Evolutionary conservation across 2,329 filamentous ascomycete species (phyloP).

Genomic region (Cladosporium sp.): DNA sequence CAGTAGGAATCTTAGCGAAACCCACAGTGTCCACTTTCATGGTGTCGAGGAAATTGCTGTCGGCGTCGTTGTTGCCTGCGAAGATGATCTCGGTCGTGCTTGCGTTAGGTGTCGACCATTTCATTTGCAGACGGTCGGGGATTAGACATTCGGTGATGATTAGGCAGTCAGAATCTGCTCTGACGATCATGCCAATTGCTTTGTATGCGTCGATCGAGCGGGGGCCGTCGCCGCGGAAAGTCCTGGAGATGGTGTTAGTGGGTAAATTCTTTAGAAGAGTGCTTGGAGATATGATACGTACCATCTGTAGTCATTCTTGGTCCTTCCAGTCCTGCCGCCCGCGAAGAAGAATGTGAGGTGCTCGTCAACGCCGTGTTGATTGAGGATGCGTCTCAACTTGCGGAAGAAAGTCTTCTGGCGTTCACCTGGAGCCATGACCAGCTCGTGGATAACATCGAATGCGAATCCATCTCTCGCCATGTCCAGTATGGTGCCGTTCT

Average conservation of each 20-base stretch:
- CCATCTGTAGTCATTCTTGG: background rate
- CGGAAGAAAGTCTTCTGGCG: background rate
- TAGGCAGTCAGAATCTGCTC: background rate
- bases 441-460: background rate
- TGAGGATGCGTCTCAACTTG: background rate
- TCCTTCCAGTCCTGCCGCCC: background rate
- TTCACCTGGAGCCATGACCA: background rate
- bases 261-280: background rate
- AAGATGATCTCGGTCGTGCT: background rate
- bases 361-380: background rate
- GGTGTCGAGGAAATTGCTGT: background rate
- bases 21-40: no score
- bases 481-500: no score
- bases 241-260: background rate
- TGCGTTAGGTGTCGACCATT: background rate
- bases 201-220: conserved; percentile 1
- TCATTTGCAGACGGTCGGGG: background rate
- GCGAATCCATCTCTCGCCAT: background rate
- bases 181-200: background rate
- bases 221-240: background rate
- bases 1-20: background rate
- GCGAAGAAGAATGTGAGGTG: background rate
- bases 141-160: conserved; percentile 5
- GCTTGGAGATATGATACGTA: background rate
- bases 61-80: background rate